Evolutionary conservation across 345 rosid genomes (phyloP).

Genomic region (Camelina laxa): DNA sequence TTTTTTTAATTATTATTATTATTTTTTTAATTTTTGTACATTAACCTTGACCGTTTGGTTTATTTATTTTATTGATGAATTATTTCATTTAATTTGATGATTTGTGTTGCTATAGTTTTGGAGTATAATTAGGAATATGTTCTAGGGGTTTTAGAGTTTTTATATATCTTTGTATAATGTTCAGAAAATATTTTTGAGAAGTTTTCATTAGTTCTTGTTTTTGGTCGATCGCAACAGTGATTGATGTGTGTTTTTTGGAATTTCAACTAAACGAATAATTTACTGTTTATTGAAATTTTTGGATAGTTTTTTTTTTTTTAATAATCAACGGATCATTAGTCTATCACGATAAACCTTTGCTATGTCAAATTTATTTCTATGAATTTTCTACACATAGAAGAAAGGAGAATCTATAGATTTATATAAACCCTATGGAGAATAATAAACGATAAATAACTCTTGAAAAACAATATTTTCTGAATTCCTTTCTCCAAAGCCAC

Average conservation of each 20-base stretch:
- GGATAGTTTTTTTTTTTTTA: neutral
- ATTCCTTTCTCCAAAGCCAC: slow-evolving; percentile 7
- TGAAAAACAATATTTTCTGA: neutral
- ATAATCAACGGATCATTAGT: neutral
- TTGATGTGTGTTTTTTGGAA: neutral
- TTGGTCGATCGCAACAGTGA: neutral
- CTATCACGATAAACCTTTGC: neutral
- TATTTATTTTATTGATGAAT: neutral
- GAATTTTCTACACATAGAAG: neutral
- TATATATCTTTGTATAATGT: neutral
- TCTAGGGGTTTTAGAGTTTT: neutral
- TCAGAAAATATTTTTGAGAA: neutral
- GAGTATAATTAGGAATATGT: neutral
- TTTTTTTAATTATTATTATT: neutral
- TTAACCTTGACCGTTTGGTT: slow-evolving; percentile 12
- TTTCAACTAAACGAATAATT: neutral
- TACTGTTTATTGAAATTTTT: neutral
- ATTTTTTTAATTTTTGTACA: neutral
- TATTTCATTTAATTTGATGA: no score
- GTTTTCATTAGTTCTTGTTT: neutral
- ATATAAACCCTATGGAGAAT: neutral
- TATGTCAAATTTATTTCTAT: neutral
- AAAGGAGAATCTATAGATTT: neutral
- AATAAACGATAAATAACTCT: neutral
- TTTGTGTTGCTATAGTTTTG: neutral